Conservation (phyloP, 2,329 filamentous ascomycete species). For the Penicillium sp. region DNA sequence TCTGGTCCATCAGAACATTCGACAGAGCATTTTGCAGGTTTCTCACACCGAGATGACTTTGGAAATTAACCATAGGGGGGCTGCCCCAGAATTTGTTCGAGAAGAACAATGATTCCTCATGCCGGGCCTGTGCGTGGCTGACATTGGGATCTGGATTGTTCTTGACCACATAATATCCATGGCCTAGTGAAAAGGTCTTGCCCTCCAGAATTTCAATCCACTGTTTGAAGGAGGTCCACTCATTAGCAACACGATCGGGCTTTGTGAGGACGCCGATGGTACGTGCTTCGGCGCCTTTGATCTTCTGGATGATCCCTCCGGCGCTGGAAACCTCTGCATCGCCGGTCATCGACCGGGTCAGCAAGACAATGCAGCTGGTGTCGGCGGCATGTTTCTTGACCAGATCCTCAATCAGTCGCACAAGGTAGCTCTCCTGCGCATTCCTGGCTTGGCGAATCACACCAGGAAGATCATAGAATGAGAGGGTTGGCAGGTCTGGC, state of each 20-base stretch:
- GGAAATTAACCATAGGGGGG: conserved; percentile 40
- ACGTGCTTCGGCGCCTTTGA: conserved; percentile 58
- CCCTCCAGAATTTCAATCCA: conserved; percentile 69
- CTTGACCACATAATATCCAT: conserved; percentile 81
- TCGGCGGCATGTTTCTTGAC: conserved; percentile 72
- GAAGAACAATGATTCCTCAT: conserved; percentile 59
- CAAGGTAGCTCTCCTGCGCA: conserved; percentile 68
- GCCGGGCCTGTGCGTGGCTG: conserved; percentile 53
- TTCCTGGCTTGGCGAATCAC: conserved; percentile 73
- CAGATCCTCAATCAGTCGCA: conserved; percentile 72
- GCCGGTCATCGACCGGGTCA: conserved; percentile 76
- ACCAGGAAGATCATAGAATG: conserved; percentile 84
- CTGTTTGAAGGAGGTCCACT: conserved; percentile 55
- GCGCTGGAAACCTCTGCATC: conserved; percentile 78
- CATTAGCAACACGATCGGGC: conserved; percentile 68
- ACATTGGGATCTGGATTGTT: conserved; percentile 51
- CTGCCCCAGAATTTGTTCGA: conserved; percentile 50
- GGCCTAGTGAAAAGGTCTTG: conserved; percentile 64
- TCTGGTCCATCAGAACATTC: conserved; percentile 54
- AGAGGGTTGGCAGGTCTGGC: conserved; percentile 71
- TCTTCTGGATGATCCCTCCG: conserved; percentile 64
- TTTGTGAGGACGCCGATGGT: conserved; percentile 83
- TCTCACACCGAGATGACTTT: conserved; percentile 56
- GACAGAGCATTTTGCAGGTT: conserved; percentile 48
- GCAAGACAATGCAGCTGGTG: conserved; percentile 73